A percentile compares a stretch with the other conserved stretches of the same genome.
These are phyloP conservation scores for Rhynchospora pubera DNA, from an alignment of 176 grass and related monocot genomes.

Conservation along the genomic window DNA sequence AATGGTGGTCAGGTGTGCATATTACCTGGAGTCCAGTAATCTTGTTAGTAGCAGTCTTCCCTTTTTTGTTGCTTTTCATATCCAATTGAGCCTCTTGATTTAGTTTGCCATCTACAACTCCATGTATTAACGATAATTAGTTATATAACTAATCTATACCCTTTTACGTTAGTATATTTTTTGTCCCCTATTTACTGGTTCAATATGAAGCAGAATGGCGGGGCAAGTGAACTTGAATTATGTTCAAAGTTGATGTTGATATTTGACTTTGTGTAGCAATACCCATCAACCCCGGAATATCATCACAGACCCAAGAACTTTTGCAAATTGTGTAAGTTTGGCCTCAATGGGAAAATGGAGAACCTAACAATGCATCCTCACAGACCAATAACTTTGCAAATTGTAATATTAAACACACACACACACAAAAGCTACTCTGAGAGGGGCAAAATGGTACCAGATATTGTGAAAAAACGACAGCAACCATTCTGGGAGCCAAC, in stretches of 20 bases:
- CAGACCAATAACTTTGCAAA: background rate
- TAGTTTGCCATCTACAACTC: constrained; percentile 57
- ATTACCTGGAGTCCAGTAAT: constrained; percentile 91
- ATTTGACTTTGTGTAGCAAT: too few relatives aligned
- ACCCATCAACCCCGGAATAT: too few relatives aligned
- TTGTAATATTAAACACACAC: constrained; percentile 1
- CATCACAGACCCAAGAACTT: too few relatives aligned
- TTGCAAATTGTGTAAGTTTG: too few relatives aligned
- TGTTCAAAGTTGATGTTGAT: too few relatives aligned
- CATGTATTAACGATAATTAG: background rate
- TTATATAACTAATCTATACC: background rate
- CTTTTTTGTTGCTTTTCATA: constrained; percentile 70
- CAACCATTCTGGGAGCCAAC: constrained; percentile 84
- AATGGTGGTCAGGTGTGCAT: background rate
- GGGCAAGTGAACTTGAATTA: background rate
- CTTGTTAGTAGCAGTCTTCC: constrained; percentile 56
- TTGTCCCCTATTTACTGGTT: background rate
- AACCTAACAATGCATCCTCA: too few relatives aligned
- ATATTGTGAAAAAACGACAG: constrained; percentile 74
- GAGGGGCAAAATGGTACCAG: constrained; percentile 25
- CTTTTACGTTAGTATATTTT: background rate
- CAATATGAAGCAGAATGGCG: background rate
- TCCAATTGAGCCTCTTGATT: constrained; percentile 70
- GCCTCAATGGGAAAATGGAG: too few relatives aligned
- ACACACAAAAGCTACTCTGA: background rate